These are phyloP conservation scores for Psidium friedrichsthalianum DNA, from an alignment of 345 rosid species.

Conservation along the genomic window DNA sequence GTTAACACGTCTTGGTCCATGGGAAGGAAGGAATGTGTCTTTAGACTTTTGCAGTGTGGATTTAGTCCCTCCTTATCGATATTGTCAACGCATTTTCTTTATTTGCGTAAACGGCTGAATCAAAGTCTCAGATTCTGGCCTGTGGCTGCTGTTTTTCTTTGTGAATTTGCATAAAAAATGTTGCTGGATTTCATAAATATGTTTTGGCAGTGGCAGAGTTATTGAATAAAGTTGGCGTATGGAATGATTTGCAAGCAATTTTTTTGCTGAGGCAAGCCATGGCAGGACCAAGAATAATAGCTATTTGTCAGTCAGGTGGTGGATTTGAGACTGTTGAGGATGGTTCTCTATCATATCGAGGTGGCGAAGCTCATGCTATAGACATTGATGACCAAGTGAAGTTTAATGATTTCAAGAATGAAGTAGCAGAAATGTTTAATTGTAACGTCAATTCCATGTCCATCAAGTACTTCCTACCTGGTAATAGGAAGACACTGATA, in stretches of 20 bases:
- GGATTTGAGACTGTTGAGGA: conserved; percentile 36
- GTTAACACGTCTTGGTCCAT: background rate
- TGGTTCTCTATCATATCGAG: conserved; percentile 36
- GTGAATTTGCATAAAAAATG: background rate
- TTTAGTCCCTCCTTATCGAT: background rate
- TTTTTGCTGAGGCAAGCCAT: conserved; percentile 25
- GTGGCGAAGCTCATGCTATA: conserved; percentile 65
- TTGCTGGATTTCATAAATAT: background rate
- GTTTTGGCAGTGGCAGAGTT: background rate
- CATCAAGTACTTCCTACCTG: conserved; percentile 80
- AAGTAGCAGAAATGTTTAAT: conserved; percentile 59
- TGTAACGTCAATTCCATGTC: conserved; percentile 27
- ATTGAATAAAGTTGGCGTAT: background rate
- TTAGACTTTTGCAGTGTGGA: background rate
- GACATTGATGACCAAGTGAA: conserved; percentile 42
- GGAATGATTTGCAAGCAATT: background rate
- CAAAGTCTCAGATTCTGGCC: background rate
- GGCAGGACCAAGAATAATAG: conserved; percentile 52
- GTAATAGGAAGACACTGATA: conserved; percentile 73
- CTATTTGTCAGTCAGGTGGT: conserved; percentile 63
- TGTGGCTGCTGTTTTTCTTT: background rate
- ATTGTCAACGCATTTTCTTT: background rate
- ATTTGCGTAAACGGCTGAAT: background rate
- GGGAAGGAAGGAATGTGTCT: background rate
- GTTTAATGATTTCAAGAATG: conserved; percentile 48